Base-by-base conservation (phyloP, 2,329 filamentous ascomycete genomes). In the Apiospora kogelbergensis region DNA sequence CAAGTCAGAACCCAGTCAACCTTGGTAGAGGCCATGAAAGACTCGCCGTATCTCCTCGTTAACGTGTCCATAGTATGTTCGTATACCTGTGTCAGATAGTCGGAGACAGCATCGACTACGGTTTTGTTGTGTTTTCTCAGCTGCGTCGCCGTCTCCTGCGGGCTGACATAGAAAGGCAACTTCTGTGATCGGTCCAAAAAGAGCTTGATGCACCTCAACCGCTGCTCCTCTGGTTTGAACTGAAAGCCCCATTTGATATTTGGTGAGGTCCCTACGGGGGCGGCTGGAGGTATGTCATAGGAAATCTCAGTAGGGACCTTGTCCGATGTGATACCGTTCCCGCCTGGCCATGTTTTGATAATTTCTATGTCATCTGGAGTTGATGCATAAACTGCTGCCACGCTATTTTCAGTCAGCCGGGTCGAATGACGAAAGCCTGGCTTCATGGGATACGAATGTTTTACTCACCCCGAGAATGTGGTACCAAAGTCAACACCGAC, bases 251-350 rank as follows among this genome's bases (percentile, higher is more conserved):
- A 95, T 88, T 91, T 91, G 64, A 88, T 82, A 1, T 76, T 85
- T 7, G 88, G 84, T 9, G 81, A 78, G 1, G 82, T 77, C n/a
- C 78, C 83, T 2, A 77, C 72, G 3, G 79, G 71, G 5, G 81
- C 75, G 24, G 78, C 73, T 66, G 80, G 76, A 67, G 82, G 79
- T 41, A 82, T 79, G 69, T 86, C 84, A 74, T 89, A 89, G 72
- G 91, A 90, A 67, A 95, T 91, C 78, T 95, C 92, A 17, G 92
- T 94, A 1, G 93, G 92, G 1, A 95, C 92, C 83, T 95, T 95
- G 83, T 95, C 92, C 44, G 91, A 94, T n/a, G 93, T 94, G 80
- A 95, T 93, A 74, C 92, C 92, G 76, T 95, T 94, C 37, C 91
- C 91, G 33, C 93, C 93, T 0, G 93, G 92, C 93, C 93, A 95